A percentile compares a stretch with the other conserved stretches of the same genome.
phyloP scores from a whole-genome alignment of 2,329 filamentous ascomycete genomes.

The Scytalidium sp. region DNA sequence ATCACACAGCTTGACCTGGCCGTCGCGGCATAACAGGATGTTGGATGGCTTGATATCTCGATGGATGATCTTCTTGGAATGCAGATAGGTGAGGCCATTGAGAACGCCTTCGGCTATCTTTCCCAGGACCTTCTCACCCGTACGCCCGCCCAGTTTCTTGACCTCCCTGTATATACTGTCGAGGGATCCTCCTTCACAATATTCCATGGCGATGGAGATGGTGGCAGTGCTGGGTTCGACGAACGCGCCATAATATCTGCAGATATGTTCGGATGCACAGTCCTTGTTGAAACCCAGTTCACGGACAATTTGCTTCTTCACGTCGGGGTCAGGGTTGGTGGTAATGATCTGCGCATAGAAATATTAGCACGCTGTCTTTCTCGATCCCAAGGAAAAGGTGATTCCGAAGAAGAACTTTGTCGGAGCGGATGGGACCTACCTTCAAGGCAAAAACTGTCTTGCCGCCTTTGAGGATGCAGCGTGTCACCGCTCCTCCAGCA shows the following conservation, averaged over 20 bases:
- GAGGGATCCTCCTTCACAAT: slow-evolving; percentile 92
- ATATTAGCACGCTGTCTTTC: no score
- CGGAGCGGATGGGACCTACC: slow-evolving; percentile 47
- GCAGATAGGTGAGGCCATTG: slow-evolving; percentile 89
- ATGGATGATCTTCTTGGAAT: slow-evolving; percentile 96
- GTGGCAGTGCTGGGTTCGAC: slow-evolving; percentile 94
- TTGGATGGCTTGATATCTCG: slow-evolving; percentile 99
- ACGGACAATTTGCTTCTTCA: slow-evolving; percentile 97
- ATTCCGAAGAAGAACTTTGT: no score
- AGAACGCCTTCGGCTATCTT: slow-evolving; percentile 96
- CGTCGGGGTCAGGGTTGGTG: slow-evolving; percentile 94
- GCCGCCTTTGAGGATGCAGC: slow-evolving; percentile 82
- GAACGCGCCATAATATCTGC: slow-evolving; percentile 95
- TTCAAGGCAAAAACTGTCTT: slow-evolving; percentile 96
- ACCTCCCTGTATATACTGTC: slow-evolving; percentile 98
- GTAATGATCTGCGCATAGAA: slow-evolving; percentile 99
- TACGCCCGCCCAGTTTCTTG: slow-evolving; percentile 89
- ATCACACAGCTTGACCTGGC: slow-evolving; percentile 96
- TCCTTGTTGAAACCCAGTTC: slow-evolving; percentile 98
- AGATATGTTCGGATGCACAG: slow-evolving; percentile 94
- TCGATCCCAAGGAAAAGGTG: no score
- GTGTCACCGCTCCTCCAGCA: slow-evolving; percentile 91
- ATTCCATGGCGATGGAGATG: slow-evolving; percentile 99
- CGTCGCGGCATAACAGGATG: slow-evolving; percentile 87
- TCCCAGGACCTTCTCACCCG: slow-evolving; percentile 93